phyloP scores from a whole-genome alignment of 345 rosid species.

The Aethionema arabicum region DNA sequence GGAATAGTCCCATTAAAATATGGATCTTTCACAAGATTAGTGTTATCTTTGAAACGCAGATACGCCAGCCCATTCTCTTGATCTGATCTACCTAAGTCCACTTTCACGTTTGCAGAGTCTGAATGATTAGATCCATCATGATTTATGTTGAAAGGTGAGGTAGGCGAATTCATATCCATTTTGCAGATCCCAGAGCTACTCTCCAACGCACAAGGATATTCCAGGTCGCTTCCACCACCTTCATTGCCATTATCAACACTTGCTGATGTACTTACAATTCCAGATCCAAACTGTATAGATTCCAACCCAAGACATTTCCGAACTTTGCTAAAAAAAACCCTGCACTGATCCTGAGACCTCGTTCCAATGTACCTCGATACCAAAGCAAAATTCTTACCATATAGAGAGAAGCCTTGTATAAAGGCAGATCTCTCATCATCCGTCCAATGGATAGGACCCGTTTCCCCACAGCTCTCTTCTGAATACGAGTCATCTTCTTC shows the following conservation, averaged over 20 bases:
- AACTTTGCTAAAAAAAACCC: conserved; percentile 89
- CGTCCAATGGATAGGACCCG: conserved; percentile 85
- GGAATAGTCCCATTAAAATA: conserved; percentile 25
- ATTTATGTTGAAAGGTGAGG: conserved; percentile 33
- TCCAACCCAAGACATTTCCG: conserved; percentile 92
- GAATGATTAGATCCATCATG: conserved; percentile 36
- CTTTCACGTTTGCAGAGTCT: conserved; percentile 34
- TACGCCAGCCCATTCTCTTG: conserved; percentile 34
- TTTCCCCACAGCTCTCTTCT: conserved; percentile 90
- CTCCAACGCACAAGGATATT: conserved; percentile 60
- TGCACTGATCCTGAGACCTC: conserved; percentile 80
- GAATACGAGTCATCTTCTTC: conserved; percentile 84
- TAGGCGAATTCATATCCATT: conserved; percentile 43
- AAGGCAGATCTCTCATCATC: conserved; percentile 80
- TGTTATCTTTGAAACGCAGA: conserved; percentile 35
- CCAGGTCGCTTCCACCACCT: conserved; percentile 78
- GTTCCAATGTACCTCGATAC: conserved; percentile 66
- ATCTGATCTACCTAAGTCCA: conserved; percentile 39
- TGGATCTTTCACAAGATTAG: conserved; percentile 35
- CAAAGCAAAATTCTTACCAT: conserved; percentile 83
- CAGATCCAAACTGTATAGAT: conserved; percentile 45
- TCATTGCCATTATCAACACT: conserved; percentile 52
- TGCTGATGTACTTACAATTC: conserved; percentile 40
- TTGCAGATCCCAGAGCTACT: conserved; percentile 47
- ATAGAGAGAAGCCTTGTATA: conserved; percentile 64